Percentiles rank a stretch among this genome's conserved stretches.
Evolutionary conservation across 768 basidiomycete genomes (phyloP).

Genomic region (Lactarius deliciosus): DNA sequence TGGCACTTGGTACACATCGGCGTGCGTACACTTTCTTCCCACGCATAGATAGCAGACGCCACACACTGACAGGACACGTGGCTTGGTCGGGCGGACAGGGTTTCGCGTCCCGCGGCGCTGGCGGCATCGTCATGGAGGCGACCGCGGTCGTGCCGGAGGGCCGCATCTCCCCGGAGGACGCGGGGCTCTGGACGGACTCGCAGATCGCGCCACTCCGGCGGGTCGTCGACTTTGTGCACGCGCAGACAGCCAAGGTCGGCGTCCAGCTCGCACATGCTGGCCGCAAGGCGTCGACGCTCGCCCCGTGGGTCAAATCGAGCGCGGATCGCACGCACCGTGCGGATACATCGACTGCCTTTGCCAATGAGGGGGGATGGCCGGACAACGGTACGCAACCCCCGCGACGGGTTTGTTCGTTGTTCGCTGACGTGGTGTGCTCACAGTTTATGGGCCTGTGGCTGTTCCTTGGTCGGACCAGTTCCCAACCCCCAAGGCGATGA

Average conservation of each 20-base stretch:
- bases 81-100: constrained; percentile 37
- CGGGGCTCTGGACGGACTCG: constrained; percentile 73
- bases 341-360: constrained; percentile 32
- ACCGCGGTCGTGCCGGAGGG: constrained; percentile 72
- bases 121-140: constrained; percentile 71
- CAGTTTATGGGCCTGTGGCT: constrained; percentile 63
- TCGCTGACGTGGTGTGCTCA: neutral
- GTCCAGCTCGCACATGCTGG: constrained; percentile 80
- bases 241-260: constrained; percentile 68
- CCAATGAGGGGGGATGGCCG: constrained; percentile 21
- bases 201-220: constrained; percentile 70
- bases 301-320: constrained; percentile 60
- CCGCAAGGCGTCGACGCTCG: constrained; percentile 67
- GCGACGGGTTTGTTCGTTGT: neutral
- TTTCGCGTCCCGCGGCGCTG: constrained; percentile 69
- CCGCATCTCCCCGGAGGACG: constrained; percentile 74
- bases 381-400: constrained; percentile 8
- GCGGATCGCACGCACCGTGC: constrained; percentile 37
- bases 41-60: neutral
- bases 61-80: neutral
- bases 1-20: constrained; percentile 84
- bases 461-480: constrained; percentile 54
- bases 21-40: constrained; percentile 35
- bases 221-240: constrained; percentile 72
- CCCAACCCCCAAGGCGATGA: constrained; percentile 59